A percentile compares a stretch with the other conserved stretches of the same genome.
phyloP scores from a whole-genome alignment of 306 rosid species.

The Spatholobus suberectus region DNA sequence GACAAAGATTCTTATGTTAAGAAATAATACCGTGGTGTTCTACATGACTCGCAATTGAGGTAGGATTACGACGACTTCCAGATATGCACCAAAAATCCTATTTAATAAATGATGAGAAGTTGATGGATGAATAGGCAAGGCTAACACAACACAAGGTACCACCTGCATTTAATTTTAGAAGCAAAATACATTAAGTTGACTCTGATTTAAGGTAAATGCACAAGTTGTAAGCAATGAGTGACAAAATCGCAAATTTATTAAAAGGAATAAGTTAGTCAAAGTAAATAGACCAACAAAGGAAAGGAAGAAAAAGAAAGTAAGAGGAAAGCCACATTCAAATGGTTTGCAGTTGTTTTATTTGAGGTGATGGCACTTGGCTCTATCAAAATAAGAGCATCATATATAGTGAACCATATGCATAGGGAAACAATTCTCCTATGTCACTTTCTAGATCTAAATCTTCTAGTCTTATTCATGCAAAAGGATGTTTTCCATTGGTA shows the following conservation, averaged over 20 bases:
- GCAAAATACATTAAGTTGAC: slow-evolving; percentile 36
- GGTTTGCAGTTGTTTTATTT: background rate
- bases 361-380: background rate
- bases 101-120: slow-evolving; percentile 87
- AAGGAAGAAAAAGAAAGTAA: background rate
- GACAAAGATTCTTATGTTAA: background rate
- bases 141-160: slow-evolving; percentile 81
- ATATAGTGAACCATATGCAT: background rate
- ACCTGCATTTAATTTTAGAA: slow-evolving; percentile 67
- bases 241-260: background rate
- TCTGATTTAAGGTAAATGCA: slow-evolving; percentile 13
- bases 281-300: background rate
- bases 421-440: background rate
- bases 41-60: slow-evolving; percentile 98
- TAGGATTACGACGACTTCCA: slow-evolving; percentile 93
- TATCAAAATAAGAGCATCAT: slow-evolving; percentile 11
- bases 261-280: slow-evolving; percentile 1
- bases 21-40: slow-evolving; percentile 74
- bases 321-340: background rate
- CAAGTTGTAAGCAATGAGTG: background rate
- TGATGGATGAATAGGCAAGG: slow-evolving; percentile 90
- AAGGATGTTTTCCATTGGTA: background rate
- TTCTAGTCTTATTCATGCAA: background rate
- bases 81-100: slow-evolving; percentile 92
- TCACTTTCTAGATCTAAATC: background rate